phyloP scores from a whole-genome alignment of 495 filamentous ascomycete species.

The Jackrogersella multiformis region DNA sequence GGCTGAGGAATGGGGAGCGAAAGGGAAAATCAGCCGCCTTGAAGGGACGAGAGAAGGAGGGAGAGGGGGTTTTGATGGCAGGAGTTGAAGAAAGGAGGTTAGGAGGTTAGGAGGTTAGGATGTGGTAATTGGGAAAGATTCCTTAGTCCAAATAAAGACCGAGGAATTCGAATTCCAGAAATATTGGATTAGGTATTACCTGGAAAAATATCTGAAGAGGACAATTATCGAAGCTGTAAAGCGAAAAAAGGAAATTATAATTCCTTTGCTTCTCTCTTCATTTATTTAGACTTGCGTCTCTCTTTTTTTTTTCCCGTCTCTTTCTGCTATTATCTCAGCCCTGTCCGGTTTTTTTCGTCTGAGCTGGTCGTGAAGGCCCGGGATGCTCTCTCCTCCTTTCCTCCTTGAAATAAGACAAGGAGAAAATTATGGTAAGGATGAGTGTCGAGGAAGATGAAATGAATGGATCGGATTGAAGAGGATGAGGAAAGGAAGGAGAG shows the following conservation, averaged over 20 bases:
- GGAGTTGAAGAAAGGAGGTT: no score
- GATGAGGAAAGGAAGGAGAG: constrained; percentile 61
- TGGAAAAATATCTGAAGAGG: constrained; percentile 43
- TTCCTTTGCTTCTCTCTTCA: constrained; percentile 39
- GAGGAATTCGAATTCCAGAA: constrained; percentile 46
- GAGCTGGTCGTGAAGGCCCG: constrained; percentile 41
- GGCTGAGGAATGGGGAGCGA: constrained; percentile 56
- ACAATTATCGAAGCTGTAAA: constrained; percentile 35
- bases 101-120: constrained; percentile 30
- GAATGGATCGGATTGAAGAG: constrained; percentile 66
- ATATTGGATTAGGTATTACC: constrained; percentile 42
- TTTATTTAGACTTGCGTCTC: constrained; percentile 43
- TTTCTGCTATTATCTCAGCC: constrained; percentile 40
- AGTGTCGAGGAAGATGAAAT: constrained; percentile 49
- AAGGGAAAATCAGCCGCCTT: constrained; percentile 59
- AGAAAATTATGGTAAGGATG: constrained; percentile 50
- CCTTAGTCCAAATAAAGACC: constrained; percentile 37
- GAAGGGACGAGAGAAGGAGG: constrained; percentile 5
- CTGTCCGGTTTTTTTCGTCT: constrained; percentile 41
- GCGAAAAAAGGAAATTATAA: constrained; percentile 32
- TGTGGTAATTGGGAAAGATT: constrained; percentile 45
- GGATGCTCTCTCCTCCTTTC: constrained; percentile 51
- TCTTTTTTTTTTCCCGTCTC: constrained; percentile 39
- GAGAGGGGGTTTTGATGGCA: constrained; percentile 18
- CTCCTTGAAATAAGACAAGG: constrained; percentile 56